phyloP scores from a whole-genome alignment of 2,329 filamentous ascomycete species.

The Penicillium capsulatum region DNA sequence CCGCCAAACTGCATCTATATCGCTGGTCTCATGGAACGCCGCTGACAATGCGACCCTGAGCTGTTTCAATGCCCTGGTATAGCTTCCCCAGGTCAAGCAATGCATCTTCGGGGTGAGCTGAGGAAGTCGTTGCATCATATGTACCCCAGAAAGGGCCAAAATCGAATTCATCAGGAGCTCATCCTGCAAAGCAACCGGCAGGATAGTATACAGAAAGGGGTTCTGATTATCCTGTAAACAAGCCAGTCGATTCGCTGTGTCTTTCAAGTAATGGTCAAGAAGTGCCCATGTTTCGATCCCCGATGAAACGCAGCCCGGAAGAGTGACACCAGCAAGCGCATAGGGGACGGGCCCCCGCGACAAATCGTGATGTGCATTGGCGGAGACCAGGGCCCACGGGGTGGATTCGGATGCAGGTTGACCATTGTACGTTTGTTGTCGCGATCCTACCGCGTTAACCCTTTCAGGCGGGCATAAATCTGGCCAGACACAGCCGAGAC shows the following conservation, averaged over 20 bases:
- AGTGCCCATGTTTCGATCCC: slow-evolving; percentile 14
- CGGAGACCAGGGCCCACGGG: too few species aligned
- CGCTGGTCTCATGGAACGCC: slow-evolving; percentile 1
- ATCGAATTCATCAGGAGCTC: slow-evolving; percentile 17
- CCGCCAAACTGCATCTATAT: slow-evolving; percentile 9
- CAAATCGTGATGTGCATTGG: too few species aligned
- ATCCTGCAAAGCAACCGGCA: slow-evolving; percentile 12
- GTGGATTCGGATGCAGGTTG: slow-evolving; percentile 2
- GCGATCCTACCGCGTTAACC: slow-evolving; percentile 1
- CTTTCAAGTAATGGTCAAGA: slow-evolving; percentile 16
- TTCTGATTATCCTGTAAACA: slow-evolving; percentile 16
- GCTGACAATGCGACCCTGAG: slow-evolving; percentile 10
- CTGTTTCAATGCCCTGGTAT: slow-evolving; percentile 13
- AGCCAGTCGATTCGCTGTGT: slow-evolving; percentile 16
- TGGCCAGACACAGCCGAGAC: slow-evolving; percentile 10
- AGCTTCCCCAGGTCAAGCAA: slow-evolving; percentile 12
- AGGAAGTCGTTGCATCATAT: slow-evolving; percentile 15
- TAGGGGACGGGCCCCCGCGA: too few species aligned
- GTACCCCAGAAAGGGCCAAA: slow-evolving; percentile 9
- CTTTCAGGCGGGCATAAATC: slow-evolving; percentile 1
- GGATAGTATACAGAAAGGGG: slow-evolving; percentile 15
- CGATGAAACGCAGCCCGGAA: too few species aligned
- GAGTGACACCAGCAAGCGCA: too few species aligned
- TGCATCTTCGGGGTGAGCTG: slow-evolving; percentile 7
- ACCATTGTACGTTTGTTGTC: slow-evolving; percentile 4